Evolutionary conservation across 2,329 filamentous ascomycete genomes (phyloP), one percentile per base, ranked within the genome.

Genomic region (Aspergillus sergii): DNA sequence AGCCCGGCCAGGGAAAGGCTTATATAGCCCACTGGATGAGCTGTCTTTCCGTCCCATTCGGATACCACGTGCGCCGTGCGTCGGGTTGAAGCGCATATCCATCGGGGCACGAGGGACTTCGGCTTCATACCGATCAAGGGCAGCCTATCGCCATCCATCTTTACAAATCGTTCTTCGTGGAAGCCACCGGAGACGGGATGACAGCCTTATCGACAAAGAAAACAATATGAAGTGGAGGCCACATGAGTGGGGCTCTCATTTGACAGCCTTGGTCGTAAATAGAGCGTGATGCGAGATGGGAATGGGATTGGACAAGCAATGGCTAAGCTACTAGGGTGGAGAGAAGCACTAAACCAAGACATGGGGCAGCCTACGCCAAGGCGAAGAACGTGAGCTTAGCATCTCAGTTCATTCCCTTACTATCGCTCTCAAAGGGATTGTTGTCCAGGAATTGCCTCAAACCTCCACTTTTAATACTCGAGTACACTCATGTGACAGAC

Each of bases 281-380:
- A 39, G 34, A 39, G 51, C 32, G 51, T 55, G 51, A 55, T 55
- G 51, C 8, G 23, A 39, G 34, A 39, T 23, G 12, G 9, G 11
- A 19, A 55, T 19, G 23, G 34, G 51, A 55, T 55, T 55, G 51
- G 51, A 16, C 34, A 55, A 55, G 34, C 51, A 36, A 36, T 55
- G 14, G 51, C 51, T 19, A 55, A 55, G 51, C 34, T 39, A 55
- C 34, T 55, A 23, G 34, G 12, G 51, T 39, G 51, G 51, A 9
- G 21, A 36, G 21, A 54, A 19, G 51, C 32, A 55, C 51, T 55
- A 41, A 26, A 39, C 30, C 32, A 55, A 55, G 51, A 55, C 34
- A 51, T 32, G 28, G 48, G n/a, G 48, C 28, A 11, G 23, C 16
- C 14, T 30, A 6, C 19, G 30, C 51, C 23, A 54, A 21, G 51